Percentiles rank a stretch among this genome's conserved stretches.
phyloP scores from a whole-genome alignment of 257 asterid genomes.

The Apocynum venetum region DNA sequence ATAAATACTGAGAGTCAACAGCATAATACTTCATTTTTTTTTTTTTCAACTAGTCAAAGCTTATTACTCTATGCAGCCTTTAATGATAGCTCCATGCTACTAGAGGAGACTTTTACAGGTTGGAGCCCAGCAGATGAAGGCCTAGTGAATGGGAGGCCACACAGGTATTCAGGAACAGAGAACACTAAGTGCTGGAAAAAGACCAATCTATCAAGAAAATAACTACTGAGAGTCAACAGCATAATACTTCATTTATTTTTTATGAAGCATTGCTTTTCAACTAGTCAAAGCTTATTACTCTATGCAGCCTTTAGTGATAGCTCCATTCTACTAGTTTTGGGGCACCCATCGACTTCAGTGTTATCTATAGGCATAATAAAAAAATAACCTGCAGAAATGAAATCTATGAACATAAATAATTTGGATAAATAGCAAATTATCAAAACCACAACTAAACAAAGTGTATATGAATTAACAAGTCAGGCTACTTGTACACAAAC shows the following conservation, averaged over 20 bases:
- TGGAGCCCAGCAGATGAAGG: background rate
- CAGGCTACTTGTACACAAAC: constrained; percentile 24
- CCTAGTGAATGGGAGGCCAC: background rate
- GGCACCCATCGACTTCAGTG: background rate
- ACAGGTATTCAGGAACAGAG: no score
- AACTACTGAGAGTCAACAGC: background rate
- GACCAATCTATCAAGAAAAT: background rate
- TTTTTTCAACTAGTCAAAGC: background rate
- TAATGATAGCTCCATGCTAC: background rate
- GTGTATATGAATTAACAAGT: background rate
- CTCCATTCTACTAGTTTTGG: background rate
- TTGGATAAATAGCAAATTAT: background rate
- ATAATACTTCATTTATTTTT: background rate
- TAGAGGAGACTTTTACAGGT: background rate
- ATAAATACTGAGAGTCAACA: background rate
- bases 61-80: background rate
- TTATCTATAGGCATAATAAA: background rate
- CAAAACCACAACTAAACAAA: background rate
- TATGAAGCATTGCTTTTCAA: background rate
- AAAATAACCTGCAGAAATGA: background rate
- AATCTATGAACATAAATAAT: background rate
- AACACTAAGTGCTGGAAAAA: no score
- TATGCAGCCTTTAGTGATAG: background rate
- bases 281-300: background rate
- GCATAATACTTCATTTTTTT: background rate